A percentile compares a stretch with the other conserved stretches of the same genome.
phyloP scores from a whole-genome alignment of 306 rosid genomes.

The Prunus mongolica region DNA sequence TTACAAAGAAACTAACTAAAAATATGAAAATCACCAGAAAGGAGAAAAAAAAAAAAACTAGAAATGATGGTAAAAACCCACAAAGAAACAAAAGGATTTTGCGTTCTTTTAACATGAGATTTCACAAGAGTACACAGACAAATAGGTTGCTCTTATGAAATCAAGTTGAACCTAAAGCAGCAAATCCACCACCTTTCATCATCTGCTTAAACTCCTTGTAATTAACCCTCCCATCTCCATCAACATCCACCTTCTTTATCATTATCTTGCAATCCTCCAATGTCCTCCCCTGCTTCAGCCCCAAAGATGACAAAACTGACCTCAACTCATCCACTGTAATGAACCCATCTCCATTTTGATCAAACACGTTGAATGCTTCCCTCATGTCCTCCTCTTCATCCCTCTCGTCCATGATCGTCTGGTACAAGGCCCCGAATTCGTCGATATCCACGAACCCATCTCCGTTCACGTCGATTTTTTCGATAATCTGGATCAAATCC shows the following conservation, averaged over 20 bases:
- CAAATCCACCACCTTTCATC: constrained; percentile 41
- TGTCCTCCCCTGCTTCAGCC: constrained; percentile 37
- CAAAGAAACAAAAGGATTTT: neutral
- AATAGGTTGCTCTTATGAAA: neutral
- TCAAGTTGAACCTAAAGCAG: constrained; percentile 26
- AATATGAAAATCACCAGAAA: neutral
- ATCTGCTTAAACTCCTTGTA: constrained; percentile 38
- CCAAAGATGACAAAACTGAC: constrained; percentile 34
- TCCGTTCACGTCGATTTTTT: constrained; percentile 26
- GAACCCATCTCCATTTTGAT: constrained; percentile 35
- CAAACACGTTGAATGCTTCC: constrained; percentile 41
- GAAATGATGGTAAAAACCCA: no score
- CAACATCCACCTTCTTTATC: constrained; percentile 38
- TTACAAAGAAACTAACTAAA: no score
- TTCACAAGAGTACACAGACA: neutral
- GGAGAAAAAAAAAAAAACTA: no score
- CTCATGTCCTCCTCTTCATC: constrained; percentile 34
- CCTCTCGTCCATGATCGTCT: constrained; percentile 29
- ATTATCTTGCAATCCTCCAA: constrained; percentile 32
- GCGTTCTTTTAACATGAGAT: neutral
- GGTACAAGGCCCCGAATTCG: constrained; percentile 30
- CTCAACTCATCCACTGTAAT: constrained; percentile 36
- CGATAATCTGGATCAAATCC: constrained; percentile 35
- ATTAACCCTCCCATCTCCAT: constrained; percentile 40
- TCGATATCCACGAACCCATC: constrained; percentile 36